phyloP scores from a whole-genome alignment of 163 green algal genomes.

The Trebouxia gelatinosa region DNA sequence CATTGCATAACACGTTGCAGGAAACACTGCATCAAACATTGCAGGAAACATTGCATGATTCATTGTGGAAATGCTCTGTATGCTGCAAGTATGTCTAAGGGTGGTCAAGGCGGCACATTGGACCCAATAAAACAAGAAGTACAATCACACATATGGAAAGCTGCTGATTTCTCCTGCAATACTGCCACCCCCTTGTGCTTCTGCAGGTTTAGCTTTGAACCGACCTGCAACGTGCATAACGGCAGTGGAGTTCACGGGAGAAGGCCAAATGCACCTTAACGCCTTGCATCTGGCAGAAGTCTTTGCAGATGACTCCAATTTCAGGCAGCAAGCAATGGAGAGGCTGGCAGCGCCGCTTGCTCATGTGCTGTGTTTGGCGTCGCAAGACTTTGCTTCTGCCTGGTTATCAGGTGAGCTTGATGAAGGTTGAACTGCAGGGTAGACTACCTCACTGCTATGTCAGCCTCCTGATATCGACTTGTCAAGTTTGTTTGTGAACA shows the following conservation, averaged over 20 bases:
- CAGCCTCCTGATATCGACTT: no score
- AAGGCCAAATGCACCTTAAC: slow-evolving; percentile 24
- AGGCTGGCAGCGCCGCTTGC: slow-evolving; percentile 16
- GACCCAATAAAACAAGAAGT: no score
- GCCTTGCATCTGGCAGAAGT: slow-evolving; percentile 13
- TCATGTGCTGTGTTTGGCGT: background rate
- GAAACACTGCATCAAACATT: no score
- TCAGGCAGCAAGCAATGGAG: slow-evolving; percentile 16
- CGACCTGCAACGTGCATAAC: background rate
- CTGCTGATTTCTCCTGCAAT: no score
- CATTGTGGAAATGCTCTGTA: no score
- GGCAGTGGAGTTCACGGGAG: slow-evolving; percentile 8
- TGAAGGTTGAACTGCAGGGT: background rate
- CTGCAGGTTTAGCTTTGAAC: background rate
- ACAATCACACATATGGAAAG: no score
- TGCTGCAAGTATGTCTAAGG: no score
- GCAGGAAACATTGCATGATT: no score
- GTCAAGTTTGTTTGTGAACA: no score
- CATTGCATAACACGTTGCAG: no score
- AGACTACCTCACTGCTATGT: background rate
- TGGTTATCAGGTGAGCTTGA: slow-evolving; percentile 12
- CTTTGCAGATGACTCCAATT: slow-evolving; percentile 22
- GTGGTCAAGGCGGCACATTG: no score
- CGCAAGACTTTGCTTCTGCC: slow-evolving; percentile 13
- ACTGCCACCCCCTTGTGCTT: no score